Base-by-base conservation (phyloP, 768 basidiomycete species). In the Imleria badia region DNA sequence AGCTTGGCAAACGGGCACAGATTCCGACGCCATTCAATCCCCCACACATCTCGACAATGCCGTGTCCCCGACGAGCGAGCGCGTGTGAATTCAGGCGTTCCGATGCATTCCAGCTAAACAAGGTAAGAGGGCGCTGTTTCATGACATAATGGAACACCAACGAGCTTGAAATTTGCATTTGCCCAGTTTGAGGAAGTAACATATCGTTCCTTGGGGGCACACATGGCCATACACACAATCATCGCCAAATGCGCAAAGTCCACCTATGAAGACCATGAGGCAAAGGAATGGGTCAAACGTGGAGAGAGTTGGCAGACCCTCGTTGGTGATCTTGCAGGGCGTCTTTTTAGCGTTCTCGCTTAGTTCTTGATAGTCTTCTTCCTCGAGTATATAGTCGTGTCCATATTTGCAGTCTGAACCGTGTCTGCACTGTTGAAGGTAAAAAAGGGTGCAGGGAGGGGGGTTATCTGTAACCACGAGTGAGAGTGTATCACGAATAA, bases 381-480 rank as follows among this genome's bases (percentile, higher is more conserved):
- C 72, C 23, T 79, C 74, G 7, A 87, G 69, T 31, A 81, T 55
- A 62, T 86, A 87, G 60, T 87, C 80, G 53, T 87, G 85, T 14
- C 69, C 80, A 55, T 81, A 87, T 69, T 78, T 81, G 65, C 85
- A 87, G 23, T 78, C 76, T 10, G 71, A 63, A 15, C 81, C 84
- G 51, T 79, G 78, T 63, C 83, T 82, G 73, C 86, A 87, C 44
- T 73, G 76, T 30, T 81, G 76, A 26, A 87, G 73, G 64, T 86
- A 87, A 69, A 82, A 85, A 46, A 84, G 69, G 17, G 84, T 86
- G 65, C 86, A 87, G 15, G 86, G 85, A 22, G 86, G 79, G 2
- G 85, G 85, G 62, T 73, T 81, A 61, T 86, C 84, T 60, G 51
- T 38, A 20, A 44, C 30, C 20, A 45, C 20, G 13, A 14, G 38